These are phyloP conservation scores for Panellus pusillus DNA, from an alignment of 768 basidiomycete species.

Conservation along the genomic window DNA sequence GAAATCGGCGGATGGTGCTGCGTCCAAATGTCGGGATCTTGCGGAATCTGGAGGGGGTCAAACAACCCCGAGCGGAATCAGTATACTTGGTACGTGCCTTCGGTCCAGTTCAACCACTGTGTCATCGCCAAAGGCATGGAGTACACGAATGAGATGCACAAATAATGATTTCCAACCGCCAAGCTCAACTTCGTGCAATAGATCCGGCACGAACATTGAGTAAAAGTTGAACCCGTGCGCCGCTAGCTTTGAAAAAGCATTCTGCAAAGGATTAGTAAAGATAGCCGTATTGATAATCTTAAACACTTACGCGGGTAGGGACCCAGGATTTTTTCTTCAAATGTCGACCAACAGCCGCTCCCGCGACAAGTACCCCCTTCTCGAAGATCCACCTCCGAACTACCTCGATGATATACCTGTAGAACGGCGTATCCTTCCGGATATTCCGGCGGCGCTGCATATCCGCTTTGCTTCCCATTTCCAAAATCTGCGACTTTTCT, in stretches of 20 bases:
- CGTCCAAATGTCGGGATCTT: background rate
- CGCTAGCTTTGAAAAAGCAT: conserved; percentile 22
- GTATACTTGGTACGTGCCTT: too few species aligned
- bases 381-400: too few species aligned
- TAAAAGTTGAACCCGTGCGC: conserved; percentile 19
- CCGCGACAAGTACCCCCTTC: too few species aligned
- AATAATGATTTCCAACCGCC: conserved; percentile 32
- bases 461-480: conserved; percentile 29
- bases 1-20: conserved; percentile 21
- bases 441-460: conserved; percentile 1
- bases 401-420: too few species aligned
- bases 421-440: too few species aligned
- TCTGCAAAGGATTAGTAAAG: too few species aligned
- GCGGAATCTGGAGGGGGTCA: background rate
- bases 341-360: conserved; percentile 6
- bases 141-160: conserved; percentile 29
- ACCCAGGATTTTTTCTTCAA: conserved; percentile 22
- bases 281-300: too few species aligned
- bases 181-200: conserved; percentile 32
- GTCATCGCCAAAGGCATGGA: too few species aligned
- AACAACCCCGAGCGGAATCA: too few species aligned
- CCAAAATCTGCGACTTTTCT: conserved; percentile 18
- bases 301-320: conserved; percentile 24
- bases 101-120: too few species aligned
- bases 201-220: conserved; percentile 24